Percentiles rank a stretch among this genome's conserved stretches.
Conservation (phyloP, 2,329 filamentous ascomycete species). For the Thermothelomyces thermophilus region DNA sequence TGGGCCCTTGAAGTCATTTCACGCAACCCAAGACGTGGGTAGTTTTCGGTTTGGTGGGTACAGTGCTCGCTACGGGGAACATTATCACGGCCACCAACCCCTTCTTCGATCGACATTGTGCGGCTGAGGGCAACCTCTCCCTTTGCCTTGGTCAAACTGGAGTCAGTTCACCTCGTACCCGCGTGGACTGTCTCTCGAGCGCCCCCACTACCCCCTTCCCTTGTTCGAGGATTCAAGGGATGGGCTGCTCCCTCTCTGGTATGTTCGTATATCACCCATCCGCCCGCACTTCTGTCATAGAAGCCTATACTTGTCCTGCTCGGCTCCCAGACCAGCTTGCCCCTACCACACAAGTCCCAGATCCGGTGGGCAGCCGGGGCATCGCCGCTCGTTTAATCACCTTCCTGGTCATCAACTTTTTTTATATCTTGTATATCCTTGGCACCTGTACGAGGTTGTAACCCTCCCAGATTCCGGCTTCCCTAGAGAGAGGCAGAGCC, state of each 20-base stretch:
- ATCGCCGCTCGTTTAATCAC: neutral
- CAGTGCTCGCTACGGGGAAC: too few species aligned
- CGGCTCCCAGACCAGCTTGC: conserved; percentile 1
- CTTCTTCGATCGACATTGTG: too few species aligned
- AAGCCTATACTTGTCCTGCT: neutral
- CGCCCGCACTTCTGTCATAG: conserved; percentile 1
- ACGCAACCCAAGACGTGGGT: too few species aligned
- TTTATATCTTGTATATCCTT: too few species aligned
- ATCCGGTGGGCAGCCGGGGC: too few species aligned
- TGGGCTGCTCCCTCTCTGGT: conserved; percentile 2
- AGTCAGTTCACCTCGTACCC: neutral
- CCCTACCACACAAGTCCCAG: too few species aligned
- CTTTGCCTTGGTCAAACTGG: neutral
- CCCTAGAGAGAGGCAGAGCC: neutral
- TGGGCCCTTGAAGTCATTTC: neutral
- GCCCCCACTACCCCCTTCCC: too few species aligned
- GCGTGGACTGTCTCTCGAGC: too few species aligned
- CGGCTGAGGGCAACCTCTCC: neutral
- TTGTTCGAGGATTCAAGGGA: too few species aligned
- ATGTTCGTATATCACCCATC: conserved; percentile 18
- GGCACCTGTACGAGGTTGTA: neutral
- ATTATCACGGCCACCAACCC: too few species aligned
- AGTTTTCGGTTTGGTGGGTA: too few species aligned
- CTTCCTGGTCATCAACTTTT: too few species aligned
- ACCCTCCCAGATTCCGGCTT: neutral